Percentiles rank a stretch among this genome's conserved stretches.
Evolutionary conservation across 768 basidiomycete species (phyloP).

Genomic region (Naematelia aurantialba): DNA sequence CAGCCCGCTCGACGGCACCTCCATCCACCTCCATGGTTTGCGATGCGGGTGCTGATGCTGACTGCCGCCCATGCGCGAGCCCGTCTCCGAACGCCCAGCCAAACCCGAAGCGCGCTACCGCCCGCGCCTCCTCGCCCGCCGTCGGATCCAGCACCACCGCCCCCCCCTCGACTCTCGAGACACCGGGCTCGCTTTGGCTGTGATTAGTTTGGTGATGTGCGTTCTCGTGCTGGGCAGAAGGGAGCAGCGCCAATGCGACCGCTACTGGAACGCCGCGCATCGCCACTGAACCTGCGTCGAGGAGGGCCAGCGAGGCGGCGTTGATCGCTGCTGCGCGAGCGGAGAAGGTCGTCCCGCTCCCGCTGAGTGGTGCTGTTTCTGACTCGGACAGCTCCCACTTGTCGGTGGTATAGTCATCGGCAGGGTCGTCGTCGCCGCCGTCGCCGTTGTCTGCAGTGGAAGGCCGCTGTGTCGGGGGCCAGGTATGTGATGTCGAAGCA

Average conservation of each 20-base stretch:
- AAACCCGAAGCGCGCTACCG: conserved; percentile 34
- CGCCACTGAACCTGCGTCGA: conserved; percentile 47
- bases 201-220: too few relatives aligned
- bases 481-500: conserved; percentile 17
- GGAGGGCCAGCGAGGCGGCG: conserved; percentile 45
- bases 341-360: conserved; percentile 23
- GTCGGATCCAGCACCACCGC: conserved; percentile 48
- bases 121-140: conserved; percentile 38
- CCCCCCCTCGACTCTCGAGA: conserved; percentile 8
- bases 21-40: conserved; percentile 23
- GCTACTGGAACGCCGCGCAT: conserved; percentile 43
- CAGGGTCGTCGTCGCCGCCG: background rate
- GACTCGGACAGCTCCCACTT: too few relatives aligned
- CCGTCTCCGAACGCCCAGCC: conserved; percentile 45
- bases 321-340: conserved; percentile 49
- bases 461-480: conserved; percentile 6
- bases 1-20: too few relatives aligned
- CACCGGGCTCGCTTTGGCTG: too few relatives aligned
- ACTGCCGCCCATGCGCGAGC: background rate
- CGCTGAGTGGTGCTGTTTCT: background rate
- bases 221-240: too few relatives aligned
- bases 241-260: conserved; percentile 30
- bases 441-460: conserved; percentile 12
- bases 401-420: too few relatives aligned
- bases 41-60: too few relatives aligned